phyloP scores from a whole-genome alignment of 176 grass and related monocot species.

The Musa itinerans region DNA sequence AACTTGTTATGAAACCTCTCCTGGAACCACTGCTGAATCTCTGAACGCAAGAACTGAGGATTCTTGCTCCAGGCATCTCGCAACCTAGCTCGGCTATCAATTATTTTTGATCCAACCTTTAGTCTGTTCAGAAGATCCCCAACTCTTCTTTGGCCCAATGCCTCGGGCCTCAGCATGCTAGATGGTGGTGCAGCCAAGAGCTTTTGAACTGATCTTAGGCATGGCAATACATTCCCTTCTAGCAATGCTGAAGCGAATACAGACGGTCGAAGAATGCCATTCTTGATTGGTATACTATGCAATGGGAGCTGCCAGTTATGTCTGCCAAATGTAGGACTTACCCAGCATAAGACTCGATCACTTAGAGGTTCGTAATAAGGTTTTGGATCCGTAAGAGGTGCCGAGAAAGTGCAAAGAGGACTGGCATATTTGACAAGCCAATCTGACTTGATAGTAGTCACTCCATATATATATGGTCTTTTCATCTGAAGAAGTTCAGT shows the following conservation, averaged over 20 bases:
- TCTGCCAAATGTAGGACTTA: constrained; percentile 58
- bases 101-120: constrained; percentile 29
- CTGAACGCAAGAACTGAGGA: constrained; percentile 46
- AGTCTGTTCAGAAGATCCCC: constrained; percentile 51
- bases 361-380: constrained; percentile 63
- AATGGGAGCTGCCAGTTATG: constrained; percentile 82
- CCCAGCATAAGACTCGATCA: constrained; percentile 69
- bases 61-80: constrained; percentile 37
- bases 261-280: constrained; percentile 32
- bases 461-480: constrained; percentile 83
- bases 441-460: constrained; percentile 64
- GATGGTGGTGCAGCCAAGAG: constrained; percentile 49
- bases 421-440: constrained; percentile 92
- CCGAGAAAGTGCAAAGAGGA: constrained; percentile 85
- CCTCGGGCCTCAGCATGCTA: constrained; percentile 36
- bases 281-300: constrained; percentile 57
- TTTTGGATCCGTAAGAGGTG: constrained; percentile 64
- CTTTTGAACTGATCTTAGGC: constrained; percentile 51
- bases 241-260: constrained; percentile 83
- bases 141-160: constrained; percentile 45
- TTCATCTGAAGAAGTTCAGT: constrained; percentile 87
- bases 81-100: constrained; percentile 38
- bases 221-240: constrained; percentile 81
- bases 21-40: constrained; percentile 54
- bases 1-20: constrained; percentile 42